phyloP scores from a whole-genome alignment of 305 asterid species.

The Fraxinus platypoda region DNA sequence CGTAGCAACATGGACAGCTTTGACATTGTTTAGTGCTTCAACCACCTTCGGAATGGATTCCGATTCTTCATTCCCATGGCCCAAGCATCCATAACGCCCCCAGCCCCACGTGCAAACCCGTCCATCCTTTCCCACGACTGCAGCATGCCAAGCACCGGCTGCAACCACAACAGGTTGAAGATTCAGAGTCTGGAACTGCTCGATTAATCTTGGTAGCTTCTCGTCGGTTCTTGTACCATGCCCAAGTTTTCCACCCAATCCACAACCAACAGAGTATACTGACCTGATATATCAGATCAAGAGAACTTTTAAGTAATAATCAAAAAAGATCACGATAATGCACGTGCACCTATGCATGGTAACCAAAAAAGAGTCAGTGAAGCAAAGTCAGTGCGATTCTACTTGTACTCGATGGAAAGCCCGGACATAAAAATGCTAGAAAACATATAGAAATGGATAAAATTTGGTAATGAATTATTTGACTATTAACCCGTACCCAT shows the following conservation, averaged over 20 bases:
- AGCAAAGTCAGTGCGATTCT: background rate
- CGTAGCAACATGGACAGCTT: conserved; percentile 79
- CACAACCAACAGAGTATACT: conserved; percentile 93
- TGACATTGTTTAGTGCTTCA: conserved; percentile 65
- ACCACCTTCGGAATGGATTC: conserved; percentile 77
- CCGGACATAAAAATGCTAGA: background rate
- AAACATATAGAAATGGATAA: background rate
- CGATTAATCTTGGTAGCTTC: conserved; percentile 70
- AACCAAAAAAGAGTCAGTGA: background rate
- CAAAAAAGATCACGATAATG: background rate
- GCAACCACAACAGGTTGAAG: conserved; percentile 82
- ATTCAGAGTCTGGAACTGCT: conserved; percentile 61
- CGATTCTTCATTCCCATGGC: conserved; percentile 84
- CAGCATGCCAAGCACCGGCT: conserved; percentile 97
- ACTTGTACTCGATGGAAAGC: too few relatives aligned
- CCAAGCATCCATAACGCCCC: conserved; percentile 91
- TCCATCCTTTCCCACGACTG: conserved; percentile 87
- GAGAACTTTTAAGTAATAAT: background rate
- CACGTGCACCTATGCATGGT: background rate
- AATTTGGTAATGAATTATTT: background rate
- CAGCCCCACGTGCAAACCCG: conserved; percentile 98
- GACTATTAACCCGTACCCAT: background rate
- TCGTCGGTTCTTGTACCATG: conserved; percentile 71
- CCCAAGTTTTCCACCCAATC: conserved; percentile 93
- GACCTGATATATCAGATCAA: conserved; percentile 49